These are phyloP conservation scores for Wallacemonas sp. DNA, from an alignment of 208 protist genomes.

Conservation along the genomic window DNA sequence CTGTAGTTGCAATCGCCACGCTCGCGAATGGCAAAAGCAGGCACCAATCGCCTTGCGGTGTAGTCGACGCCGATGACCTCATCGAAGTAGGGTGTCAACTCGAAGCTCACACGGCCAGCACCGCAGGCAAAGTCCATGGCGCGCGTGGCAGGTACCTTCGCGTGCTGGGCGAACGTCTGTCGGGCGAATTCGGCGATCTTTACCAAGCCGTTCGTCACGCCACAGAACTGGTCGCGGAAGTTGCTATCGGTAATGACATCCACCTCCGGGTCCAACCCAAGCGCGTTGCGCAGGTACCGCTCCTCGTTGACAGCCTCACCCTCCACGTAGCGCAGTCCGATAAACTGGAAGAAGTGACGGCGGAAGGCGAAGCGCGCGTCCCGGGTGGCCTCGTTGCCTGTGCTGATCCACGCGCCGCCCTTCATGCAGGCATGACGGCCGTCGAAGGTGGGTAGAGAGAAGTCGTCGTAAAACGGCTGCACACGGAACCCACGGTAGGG, in stretches of 20 bases:
- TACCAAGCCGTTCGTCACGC: constrained; percentile 66
- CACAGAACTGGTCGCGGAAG: constrained; percentile 64
- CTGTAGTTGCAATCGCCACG: constrained; percentile 76
- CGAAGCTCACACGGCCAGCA: constrained; percentile 79
- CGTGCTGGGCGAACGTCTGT: constrained; percentile 46
- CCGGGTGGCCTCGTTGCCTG: constrained; percentile 93
- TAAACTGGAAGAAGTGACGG: constrained; percentile 96
- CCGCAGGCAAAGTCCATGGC: constrained; percentile 87
- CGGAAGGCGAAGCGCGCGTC: constrained; percentile 94
- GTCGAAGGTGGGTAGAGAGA: constrained; percentile 96
- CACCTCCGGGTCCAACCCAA: constrained; percentile 80
- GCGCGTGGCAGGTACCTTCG: constrained; percentile 35
- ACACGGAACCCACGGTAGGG: constrained; percentile 91
- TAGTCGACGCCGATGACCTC: constrained; percentile 84
- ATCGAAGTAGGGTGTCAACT: constrained; percentile 70
- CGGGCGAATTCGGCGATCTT: constrained; percentile 63
- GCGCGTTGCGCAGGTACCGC: constrained; percentile 16
- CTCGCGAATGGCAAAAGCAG: constrained; percentile 85
- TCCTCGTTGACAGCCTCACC: constrained; percentile 38
- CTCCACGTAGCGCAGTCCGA: constrained; percentile 92
- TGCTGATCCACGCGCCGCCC: constrained; percentile 93
- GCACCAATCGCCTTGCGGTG: constrained; percentile 76
- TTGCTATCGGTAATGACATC: constrained; percentile 70
- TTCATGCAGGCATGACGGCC: constrained; percentile 94
- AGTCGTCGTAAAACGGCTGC: constrained; percentile 96